A percentile compares a stretch with the other conserved stretches of the same genome.
Evolutionary conservation across 306 rosid genomes (phyloP).

Genomic region (Mimosa pudica): DNA sequence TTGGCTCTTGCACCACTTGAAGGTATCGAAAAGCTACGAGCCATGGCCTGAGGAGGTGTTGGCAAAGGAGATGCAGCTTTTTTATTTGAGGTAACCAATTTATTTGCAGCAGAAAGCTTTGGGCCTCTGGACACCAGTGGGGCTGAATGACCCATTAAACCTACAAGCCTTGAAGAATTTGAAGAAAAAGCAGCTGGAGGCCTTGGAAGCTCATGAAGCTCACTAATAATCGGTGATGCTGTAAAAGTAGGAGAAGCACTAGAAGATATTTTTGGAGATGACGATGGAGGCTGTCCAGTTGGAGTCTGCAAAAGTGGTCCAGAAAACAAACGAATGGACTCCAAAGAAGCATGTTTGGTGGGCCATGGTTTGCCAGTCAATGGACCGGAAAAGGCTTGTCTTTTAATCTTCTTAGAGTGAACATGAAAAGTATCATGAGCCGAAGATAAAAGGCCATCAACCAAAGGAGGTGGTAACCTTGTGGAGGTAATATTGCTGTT

Average conservation of each 20-base stretch:
- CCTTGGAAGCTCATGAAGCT: slow-evolving; percentile 97
- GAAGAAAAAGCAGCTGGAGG: slow-evolving; percentile 68
- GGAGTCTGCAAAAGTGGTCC: slow-evolving; percentile 79
- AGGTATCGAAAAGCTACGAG: slow-evolving; percentile 91
- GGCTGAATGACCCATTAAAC: slow-evolving; percentile 77
- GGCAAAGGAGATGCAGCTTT: slow-evolving; percentile 83
- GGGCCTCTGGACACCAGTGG: slow-evolving; percentile 71
- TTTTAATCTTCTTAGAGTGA: slow-evolving; percentile 67
- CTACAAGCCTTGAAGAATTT: slow-evolving; percentile 58
- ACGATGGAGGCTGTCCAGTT: slow-evolving; percentile 63
- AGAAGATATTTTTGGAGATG: slow-evolving; percentile 76
- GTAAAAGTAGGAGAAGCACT: slow-evolving; percentile 71
- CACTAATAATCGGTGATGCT: slow-evolving; percentile 89
- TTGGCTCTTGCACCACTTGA: slow-evolving; percentile 59
- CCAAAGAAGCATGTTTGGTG: slow-evolving; percentile 50
- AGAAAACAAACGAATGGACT: slow-evolving; percentile 67
- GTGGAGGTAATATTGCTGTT: slow-evolving; percentile 57
- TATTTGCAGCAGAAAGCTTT: slow-evolving; percentile 53
- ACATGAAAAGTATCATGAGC: slow-evolving; percentile 49
- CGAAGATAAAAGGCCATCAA: slow-evolving; percentile 49
- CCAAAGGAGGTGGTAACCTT: slow-evolving; percentile 65
- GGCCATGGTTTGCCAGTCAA: slow-evolving; percentile 62
- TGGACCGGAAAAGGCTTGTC: slow-evolving; percentile 90
- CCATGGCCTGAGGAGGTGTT: slow-evolving; percentile 66
- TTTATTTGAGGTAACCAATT: slow-evolving; percentile 46